Conservation (phyloP, 371 early-diverging fungal genomes). For the Blakeslea trispora region DNA sequence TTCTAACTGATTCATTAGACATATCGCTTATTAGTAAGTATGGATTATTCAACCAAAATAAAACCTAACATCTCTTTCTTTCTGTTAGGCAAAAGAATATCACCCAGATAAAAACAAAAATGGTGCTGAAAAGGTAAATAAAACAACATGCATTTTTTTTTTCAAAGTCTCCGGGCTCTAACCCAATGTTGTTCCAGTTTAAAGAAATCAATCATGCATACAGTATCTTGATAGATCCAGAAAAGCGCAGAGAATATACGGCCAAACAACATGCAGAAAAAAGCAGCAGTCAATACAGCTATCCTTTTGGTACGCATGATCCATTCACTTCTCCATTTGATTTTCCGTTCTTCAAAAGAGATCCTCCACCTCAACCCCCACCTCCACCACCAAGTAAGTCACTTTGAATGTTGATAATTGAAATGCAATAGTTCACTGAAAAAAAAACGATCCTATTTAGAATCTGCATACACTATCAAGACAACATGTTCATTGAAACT, state of each 20-base stretch:
- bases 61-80: neutral
- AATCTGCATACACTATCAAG: neutral
- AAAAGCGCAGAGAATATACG: conserved; percentile 4
- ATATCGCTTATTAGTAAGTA: neutral
- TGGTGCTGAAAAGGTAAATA: conserved; percentile 13
- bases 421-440: no score
- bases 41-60: neutral
- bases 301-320: neutral
- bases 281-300: neutral
- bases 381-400: no score
- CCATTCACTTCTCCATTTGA: neutral
- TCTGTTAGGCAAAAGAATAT: conserved; percentile 13
- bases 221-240: conserved; percentile 9
- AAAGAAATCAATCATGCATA: conserved; percentile 15
- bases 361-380: no score
- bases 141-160: no score
- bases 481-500: neutral
- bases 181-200: conserved; percentile 3
- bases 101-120: conserved; percentile 19
- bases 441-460: neutral
- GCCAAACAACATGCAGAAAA: neutral
- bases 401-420: no score
- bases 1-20: no score
- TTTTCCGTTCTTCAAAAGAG: no score
- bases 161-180: neutral